These are phyloP conservation scores for Tricholoma bakamatsutake DNA, from an alignment of 768 basidiomycete species.

Conservation along the genomic window DNA sequence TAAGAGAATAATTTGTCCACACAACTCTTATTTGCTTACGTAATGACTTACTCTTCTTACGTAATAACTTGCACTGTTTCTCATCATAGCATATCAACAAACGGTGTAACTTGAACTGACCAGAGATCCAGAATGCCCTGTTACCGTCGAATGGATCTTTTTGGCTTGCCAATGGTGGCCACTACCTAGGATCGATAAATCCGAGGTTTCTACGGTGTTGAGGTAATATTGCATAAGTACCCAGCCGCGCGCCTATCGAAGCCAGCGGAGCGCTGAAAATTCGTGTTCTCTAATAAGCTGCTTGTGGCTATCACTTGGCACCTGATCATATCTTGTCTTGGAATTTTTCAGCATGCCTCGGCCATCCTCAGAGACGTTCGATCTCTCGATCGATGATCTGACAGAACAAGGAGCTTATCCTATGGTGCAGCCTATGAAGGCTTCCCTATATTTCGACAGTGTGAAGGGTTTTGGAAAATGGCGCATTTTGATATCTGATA, in stretches of 20 bases:
- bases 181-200: too few relatives aligned
- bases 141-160: too few relatives aligned
- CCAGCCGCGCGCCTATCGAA: background rate
- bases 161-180: too few relatives aligned
- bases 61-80: too few relatives aligned
- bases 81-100: too few relatives aligned
- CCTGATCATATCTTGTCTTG: background rate
- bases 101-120: too few relatives aligned
- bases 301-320: background rate
- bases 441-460: conserved; percentile 53
- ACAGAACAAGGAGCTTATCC: conserved; percentile 27
- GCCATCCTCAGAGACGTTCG: background rate
- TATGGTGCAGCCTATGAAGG: conserved; percentile 49
- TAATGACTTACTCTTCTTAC: too few relatives aligned
- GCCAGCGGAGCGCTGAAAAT: background rate
- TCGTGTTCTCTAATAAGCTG: background rate
- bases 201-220: too few relatives aligned
- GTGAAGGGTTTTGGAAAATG: conserved; percentile 59
- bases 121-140: too few relatives aligned
- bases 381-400: background rate
- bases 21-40: too few relatives aligned
- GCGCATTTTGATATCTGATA: conserved; percentile 50
- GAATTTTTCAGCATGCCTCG: background rate
- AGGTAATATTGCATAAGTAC: too few relatives aligned
- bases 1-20: too few relatives aligned